Conservation (phyloP, 2,329 filamentous ascomycete genomes). For the Amauroascus niger region DNA sequence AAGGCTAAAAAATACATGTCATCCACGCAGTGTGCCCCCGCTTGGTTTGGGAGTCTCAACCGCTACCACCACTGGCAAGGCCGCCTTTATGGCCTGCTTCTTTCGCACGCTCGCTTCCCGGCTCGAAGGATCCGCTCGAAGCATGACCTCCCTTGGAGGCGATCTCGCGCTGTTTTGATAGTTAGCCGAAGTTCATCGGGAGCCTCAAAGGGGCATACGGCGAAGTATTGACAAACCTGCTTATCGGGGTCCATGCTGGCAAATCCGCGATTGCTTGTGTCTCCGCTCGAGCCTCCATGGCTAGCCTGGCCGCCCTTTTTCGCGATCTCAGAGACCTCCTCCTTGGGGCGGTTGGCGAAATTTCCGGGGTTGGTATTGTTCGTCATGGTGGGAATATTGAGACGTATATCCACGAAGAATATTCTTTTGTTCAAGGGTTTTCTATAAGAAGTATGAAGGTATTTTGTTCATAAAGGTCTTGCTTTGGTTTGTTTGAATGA, state of each 20-base stretch:
- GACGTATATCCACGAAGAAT: neutral
- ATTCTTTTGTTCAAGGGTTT: neutral
- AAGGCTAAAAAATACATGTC: neutral
- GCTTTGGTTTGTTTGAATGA: no score
- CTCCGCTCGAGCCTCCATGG: constrained; percentile 17
- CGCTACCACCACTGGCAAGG: constrained; percentile 5
- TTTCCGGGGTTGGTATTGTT: constrained; percentile 31
- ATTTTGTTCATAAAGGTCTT: no score
- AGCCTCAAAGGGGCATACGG: neutral
- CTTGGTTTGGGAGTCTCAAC: neutral
- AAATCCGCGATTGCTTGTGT: constrained; percentile 20
- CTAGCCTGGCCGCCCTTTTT: constrained; percentile 29
- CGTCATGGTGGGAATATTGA: constrained; percentile 24
- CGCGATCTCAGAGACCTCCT: constrained; percentile 39
- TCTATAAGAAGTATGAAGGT: no score
- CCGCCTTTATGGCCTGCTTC: constrained; percentile 50
- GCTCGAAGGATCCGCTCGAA: constrained; percentile 47
- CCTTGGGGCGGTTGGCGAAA: constrained; percentile 36
- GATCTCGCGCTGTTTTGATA: constrained; percentile 40
- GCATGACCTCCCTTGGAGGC: constrained; percentile 48
- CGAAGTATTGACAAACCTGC: constrained; percentile 20
- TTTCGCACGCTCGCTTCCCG: constrained; percentile 43
- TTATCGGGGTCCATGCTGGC: constrained; percentile 25
- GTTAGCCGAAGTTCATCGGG: neutral
- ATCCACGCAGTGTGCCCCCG: neutral